Conservation (phyloP, 768 basidiomycete species). For the Terana coerulea region DNA sequence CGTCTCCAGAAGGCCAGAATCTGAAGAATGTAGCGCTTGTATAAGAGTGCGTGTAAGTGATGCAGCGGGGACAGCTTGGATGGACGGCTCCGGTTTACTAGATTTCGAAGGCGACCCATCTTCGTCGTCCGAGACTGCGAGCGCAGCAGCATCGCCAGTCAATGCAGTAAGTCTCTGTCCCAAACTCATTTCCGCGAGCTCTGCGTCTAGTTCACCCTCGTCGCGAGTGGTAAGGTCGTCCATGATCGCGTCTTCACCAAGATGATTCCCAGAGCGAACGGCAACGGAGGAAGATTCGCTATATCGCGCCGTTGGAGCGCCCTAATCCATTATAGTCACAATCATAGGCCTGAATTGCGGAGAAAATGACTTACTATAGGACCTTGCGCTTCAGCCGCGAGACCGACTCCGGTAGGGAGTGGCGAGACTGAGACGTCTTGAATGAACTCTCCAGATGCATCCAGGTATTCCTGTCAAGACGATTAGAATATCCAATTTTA, state of each 20-base stretch:
- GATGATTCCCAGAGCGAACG: constrained; percentile 61
- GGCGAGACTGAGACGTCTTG: constrained; percentile 39
- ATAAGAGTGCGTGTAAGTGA: constrained; percentile 92
- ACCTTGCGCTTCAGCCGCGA: constrained; percentile 18
- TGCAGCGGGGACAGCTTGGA: constrained; percentile 60
- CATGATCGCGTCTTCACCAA: constrained; percentile 52
- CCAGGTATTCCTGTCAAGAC: constrained; percentile 47
- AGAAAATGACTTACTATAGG: neutral
- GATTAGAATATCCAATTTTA: neutral
- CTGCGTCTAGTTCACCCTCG: constrained; percentile 73
- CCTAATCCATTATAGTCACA: constrained; percentile 25
- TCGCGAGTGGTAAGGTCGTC: constrained; percentile 47
- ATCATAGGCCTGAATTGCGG: neutral
- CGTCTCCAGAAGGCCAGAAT: constrained; percentile 81
- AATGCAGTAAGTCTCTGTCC: constrained; percentile 85
- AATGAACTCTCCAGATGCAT: constrained; percentile 51
- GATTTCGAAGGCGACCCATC: constrained; percentile 28
- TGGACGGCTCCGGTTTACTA: constrained; percentile 16
- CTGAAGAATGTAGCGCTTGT: constrained; percentile 94
- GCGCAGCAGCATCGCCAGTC: constrained; percentile 43
- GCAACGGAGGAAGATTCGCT: constrained; percentile 57
- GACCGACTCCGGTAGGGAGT: constrained; percentile 32
- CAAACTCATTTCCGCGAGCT: constrained; percentile 87
- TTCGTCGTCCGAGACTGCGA: constrained; percentile 47
- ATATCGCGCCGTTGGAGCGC: constrained; percentile 60